Evolutionary conservation across 2,329 filamentous ascomycete species (phyloP).

Genomic region (Penicillium sp.): DNA sequence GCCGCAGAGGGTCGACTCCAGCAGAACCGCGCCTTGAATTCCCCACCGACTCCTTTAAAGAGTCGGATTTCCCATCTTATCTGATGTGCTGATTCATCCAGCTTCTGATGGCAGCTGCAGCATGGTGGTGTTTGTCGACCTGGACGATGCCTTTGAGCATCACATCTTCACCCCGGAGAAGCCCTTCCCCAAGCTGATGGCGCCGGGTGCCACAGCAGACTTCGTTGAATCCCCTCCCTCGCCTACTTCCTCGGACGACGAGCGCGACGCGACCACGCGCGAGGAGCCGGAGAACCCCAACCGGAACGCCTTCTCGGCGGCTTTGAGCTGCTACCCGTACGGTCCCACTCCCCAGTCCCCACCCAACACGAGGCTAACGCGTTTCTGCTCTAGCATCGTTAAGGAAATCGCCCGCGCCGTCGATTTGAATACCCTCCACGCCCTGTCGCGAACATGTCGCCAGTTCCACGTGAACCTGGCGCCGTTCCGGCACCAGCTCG

Average conservation of each 20-base stretch:
- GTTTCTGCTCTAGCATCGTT: slow-evolving; percentile 60
- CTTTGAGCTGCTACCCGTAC: slow-evolving; percentile 51
- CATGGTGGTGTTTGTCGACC: slow-evolving; percentile 52
- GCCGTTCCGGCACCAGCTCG: slow-evolving; percentile 71
- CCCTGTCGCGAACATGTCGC: slow-evolving; percentile 77
- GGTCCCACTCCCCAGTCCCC: slow-evolving; percentile 17
- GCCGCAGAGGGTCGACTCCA: slow-evolving; percentile 6
- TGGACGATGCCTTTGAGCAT: slow-evolving; percentile 38
- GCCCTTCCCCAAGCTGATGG: slow-evolving; percentile 20
- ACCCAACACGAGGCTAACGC: slow-evolving; percentile 17
- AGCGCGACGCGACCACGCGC: slow-evolving; percentile 1
- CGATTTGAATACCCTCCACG: slow-evolving; percentile 83
- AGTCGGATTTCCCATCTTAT: slow-evolving; percentile 17
- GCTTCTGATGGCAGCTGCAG: slow-evolving; percentile 27
- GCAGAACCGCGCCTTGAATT: slow-evolving; percentile 4
- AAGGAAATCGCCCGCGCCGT: slow-evolving; percentile 71
- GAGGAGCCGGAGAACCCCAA: slow-evolving; percentile 17
- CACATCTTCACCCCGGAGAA: slow-evolving; percentile 17
- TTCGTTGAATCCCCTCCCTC: slow-evolving; percentile 12
- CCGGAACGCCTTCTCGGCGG: slow-evolving; percentile 41
- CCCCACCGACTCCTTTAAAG: slow-evolving; percentile 11
- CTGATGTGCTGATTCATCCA: slow-evolving; percentile 24
- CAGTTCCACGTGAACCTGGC: slow-evolving; percentile 74
- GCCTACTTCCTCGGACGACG: slow-evolving; percentile 11
- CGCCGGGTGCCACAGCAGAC: slow-evolving; percentile 11